These are phyloP conservation scores for Exserohilum rostratum DNA, from an alignment of 2,329 filamentous ascomycete species.

Conservation along the genomic window DNA sequence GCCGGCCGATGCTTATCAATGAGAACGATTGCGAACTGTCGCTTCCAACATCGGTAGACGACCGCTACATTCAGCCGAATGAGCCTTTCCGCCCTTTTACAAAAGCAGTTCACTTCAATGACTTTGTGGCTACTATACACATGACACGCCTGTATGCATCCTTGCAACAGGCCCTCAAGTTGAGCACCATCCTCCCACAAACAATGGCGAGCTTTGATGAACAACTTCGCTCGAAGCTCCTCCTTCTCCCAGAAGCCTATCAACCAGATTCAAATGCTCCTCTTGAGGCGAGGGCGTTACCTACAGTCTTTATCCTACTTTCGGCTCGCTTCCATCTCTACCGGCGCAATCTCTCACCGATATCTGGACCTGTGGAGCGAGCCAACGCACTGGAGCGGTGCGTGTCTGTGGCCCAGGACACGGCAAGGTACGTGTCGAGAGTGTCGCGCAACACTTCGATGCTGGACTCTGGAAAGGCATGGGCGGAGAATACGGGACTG, in stretches of 20 bases:
- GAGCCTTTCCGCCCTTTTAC: constrained; percentile 50
- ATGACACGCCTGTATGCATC: constrained; percentile 79
- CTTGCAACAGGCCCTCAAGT: constrained; percentile 72
- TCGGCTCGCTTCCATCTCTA: constrained; percentile 85
- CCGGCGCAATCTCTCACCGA: constrained; percentile 82
- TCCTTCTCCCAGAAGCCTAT: constrained; percentile 76
- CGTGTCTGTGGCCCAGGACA: constrained; percentile 75
- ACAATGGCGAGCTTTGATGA: constrained; percentile 80
- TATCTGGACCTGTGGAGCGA: constrained; percentile 69
- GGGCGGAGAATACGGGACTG: constrained; percentile 65
- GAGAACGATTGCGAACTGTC: constrained; percentile 87
- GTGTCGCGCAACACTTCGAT: constrained; percentile 57
- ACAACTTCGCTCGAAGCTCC: constrained; percentile 77
- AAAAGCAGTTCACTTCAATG: constrained; percentile 61
- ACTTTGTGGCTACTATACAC: constrained; percentile 78
- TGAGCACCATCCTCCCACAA: constrained; percentile 65
- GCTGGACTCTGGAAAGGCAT: constrained; percentile 42
- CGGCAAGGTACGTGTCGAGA: constrained; percentile 75
- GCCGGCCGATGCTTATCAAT: constrained; percentile 80
- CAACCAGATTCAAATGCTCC: constrained; percentile 69
- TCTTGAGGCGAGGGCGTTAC: constrained; percentile 75
- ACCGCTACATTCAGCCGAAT: constrained; percentile 71
- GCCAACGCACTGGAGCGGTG: constrained; percentile 78
- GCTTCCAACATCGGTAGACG: constrained; percentile 80
- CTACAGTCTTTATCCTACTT: constrained; percentile 78